Base-by-base conservation (phyloP, 2,329 filamentous ascomycete species). In the Cladophialophora chaetospira region DNA sequence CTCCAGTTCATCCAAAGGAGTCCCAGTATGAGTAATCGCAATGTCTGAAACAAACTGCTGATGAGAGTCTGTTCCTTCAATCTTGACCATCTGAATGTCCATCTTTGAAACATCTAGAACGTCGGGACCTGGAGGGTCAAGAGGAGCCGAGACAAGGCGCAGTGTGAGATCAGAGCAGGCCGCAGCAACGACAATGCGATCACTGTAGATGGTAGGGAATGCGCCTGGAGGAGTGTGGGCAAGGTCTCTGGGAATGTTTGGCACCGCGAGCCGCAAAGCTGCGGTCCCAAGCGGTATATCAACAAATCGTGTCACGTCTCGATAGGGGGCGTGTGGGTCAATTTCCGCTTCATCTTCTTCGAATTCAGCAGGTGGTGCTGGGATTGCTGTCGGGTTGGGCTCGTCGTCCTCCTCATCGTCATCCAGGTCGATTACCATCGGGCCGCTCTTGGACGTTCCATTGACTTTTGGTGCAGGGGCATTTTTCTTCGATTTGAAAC, bases 141-240 rank as follows among this genome's bases (percentile, higher is more conserved):
- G 71, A 3, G 83, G 82, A 15, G 85, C 65, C 3, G 77, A 77
- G 19, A 86, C 72, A 45, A 86, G 64, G 26, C 79, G 76, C 9
- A 83, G 73, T n/a, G 76, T 80, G 11, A 76, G 78, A 66, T 87
- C 83, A 13, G 79, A 76, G 61, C 82, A 86, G 13, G 79, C 75
- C 3, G 79, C 78, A 0, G 78, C 75, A 33, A 86, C 72, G 21
- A 84, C 72, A 13, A 86, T 77, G 52, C 74, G 77, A 33, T 74
- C 72, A 38, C 73, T 75, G 53, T 83, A 72, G 29, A 82, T 71
- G 25, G 72, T 69, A 8, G 79, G 80, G 28, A 75, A 73, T 5
- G 73, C 71, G 28, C 68, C 69, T 26, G 66, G 60, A 49, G 55
- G 45, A 17, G 50, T 47, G 21, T 62, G 60, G 10, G 38, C 35